These are phyloP conservation scores for Hyphodiscus hymeniophilus DNA, from an alignment of 495 filamentous ascomycete species.

Conservation along the genomic window DNA sequence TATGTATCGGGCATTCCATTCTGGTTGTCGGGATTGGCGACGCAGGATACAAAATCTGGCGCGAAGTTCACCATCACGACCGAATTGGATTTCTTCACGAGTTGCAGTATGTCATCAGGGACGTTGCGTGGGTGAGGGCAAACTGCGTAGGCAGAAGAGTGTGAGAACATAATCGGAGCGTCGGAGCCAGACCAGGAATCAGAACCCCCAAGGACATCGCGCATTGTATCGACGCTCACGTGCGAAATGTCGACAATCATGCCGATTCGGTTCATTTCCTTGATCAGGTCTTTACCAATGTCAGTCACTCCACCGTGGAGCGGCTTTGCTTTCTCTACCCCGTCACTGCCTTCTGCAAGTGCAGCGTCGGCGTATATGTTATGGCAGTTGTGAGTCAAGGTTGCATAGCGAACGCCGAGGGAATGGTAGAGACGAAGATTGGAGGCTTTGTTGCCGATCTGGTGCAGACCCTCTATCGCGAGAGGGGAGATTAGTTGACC, in stretches of 20 bases:
- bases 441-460: slow-evolving; percentile 80
- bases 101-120: slow-evolving; percentile 58
- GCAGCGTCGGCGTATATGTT: slow-evolving; percentile 87
- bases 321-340: slow-evolving; percentile 35
- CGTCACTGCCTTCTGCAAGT: slow-evolving; percentile 35
- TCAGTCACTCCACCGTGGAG: slow-evolving; percentile 59
- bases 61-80: slow-evolving; percentile 74
- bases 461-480: slow-evolving; percentile 88
- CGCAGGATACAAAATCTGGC: slow-evolving; percentile 71
- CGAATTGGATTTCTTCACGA: slow-evolving; percentile 49
- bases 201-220: slow-evolving; percentile 50
- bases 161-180: slow-evolving; percentile 68
- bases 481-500: slow-evolving; percentile 57
- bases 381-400: slow-evolving; percentile 89
- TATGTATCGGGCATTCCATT: slow-evolving; percentile 52
- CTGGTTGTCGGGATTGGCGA: slow-evolving; percentile 27
- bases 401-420: slow-evolving; percentile 85
- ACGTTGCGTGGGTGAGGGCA: slow-evolving; percentile 68
- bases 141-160: slow-evolving; percentile 57
- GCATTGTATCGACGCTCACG: slow-evolving; percentile 60
- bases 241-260: slow-evolving; percentile 74
- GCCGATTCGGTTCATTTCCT: slow-evolving; percentile 74
- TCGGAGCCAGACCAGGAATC: slow-evolving; percentile 39
- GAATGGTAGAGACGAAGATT: slow-evolving; percentile 66
- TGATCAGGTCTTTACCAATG: slow-evolving; percentile 55